Evolutionary conservation across 305 asterid genomes (phyloP).

Genomic region (Ajuga reptans): DNA sequence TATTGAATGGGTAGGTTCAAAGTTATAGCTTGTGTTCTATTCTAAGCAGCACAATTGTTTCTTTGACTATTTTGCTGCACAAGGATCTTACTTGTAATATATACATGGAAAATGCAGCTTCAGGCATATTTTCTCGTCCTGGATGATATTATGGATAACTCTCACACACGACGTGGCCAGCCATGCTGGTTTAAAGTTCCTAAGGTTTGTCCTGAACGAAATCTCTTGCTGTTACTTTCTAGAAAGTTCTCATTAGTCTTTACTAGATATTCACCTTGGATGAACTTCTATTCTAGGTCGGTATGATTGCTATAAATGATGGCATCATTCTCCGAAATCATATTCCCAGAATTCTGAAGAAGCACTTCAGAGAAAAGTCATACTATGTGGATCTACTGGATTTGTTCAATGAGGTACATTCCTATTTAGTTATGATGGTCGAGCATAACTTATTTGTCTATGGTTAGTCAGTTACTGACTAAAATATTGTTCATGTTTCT

Average conservation of each 20-base stretch:
- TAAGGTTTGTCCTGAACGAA: slow-evolving; percentile 42
- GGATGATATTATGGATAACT: slow-evolving; percentile 79
- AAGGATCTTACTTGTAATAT: slow-evolving; percentile 11
- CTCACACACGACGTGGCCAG: slow-evolving; percentile 86
- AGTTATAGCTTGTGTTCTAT: background rate
- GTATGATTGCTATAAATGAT: slow-evolving; percentile 77
- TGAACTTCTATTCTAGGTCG: slow-evolving; percentile 48
- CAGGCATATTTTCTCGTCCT: slow-evolving; percentile 90
- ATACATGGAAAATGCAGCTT: slow-evolving; percentile 45
- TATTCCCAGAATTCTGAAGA: slow-evolving; percentile 84
- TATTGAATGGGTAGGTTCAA: slow-evolving; percentile 78
- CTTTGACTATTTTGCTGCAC: background rate
- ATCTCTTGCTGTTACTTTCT: background rate
- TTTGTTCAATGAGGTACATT: slow-evolving; percentile 75
- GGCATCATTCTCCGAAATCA: slow-evolving; percentile 82
- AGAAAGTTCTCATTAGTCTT: slow-evolving; percentile 2
- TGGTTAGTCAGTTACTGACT: slow-evolving; percentile 5
- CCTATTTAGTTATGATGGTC: slow-evolving; percentile 15
- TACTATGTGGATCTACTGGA: slow-evolving; percentile 70
- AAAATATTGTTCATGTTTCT: slow-evolving; percentile 9
- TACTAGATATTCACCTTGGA: slow-evolving; percentile 13
- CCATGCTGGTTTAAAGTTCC: slow-evolving; percentile 83
- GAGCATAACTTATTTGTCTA: background rate
- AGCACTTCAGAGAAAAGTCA: slow-evolving; percentile 68
- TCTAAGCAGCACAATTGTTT: slow-evolving; percentile 13